Base-by-base conservation (phyloP, 2,329 filamentous ascomycete genomes). In the Penicillium sp. region DNA sequence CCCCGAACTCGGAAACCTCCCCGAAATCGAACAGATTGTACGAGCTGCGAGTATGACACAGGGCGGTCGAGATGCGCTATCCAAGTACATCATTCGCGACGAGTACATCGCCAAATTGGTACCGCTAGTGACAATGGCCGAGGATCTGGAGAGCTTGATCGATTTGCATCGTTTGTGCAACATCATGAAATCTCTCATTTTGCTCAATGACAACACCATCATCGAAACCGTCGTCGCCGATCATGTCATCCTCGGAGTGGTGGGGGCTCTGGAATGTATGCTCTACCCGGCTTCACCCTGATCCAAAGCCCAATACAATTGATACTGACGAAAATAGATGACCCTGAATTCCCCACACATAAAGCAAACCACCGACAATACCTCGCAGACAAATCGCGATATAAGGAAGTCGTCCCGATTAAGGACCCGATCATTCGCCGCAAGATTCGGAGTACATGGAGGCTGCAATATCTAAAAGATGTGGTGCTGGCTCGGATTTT, bases 341-440 rank as follows among this genome's bases (percentile, higher is more conserved):
- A 99, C 69, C 93, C 94, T 0, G 94, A 99, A 75, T 99, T 97
- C 68, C 94, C 94, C 7, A 92, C 89, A 59, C 94, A 97, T 81
- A 97, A 97, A 74, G 93, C 94, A 25, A 97, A 97, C 71, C 94
- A 99, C 73, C 87, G 94, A 58, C 91, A 94, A 71, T 99, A 96
- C 82, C 82, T 99, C 53, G 87, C 89, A 61, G 91, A 94, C 71
- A 86, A 92, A 68, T 91, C 91, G 21, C 88, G 92, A 66, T 99
- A 92, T 75, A 97, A 96, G 75, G 93, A 99, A 79, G 94, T 99
- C 13, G 93, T 99, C 19, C 89, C 86, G 53, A 97, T 99, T 66
- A 89, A 93, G 66, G 91, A 97, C 67, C 83, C 87, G 6, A 78
- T 84, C 51, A 90, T 97, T 62, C 86, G 88, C 65, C 88, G 86